These are phyloP conservation scores for Immersiporthe knoxdaviesiana DNA, from an alignment of 2,329 filamentous ascomycete species.

Conservation along the genomic window DNA sequence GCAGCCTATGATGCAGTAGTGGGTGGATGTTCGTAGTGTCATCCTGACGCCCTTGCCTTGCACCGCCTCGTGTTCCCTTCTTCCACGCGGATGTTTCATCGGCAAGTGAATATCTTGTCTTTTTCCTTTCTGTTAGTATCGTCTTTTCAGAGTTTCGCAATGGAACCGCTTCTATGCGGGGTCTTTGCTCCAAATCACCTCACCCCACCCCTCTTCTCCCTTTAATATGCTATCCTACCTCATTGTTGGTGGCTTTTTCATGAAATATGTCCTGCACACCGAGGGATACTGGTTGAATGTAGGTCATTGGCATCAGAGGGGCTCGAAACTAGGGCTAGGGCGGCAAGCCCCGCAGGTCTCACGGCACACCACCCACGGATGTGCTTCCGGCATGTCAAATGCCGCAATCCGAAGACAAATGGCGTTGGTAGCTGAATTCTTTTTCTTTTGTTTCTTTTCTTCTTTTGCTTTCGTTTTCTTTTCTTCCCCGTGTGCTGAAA, in stretches of 20 bases:
- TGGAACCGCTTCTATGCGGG: background rate
- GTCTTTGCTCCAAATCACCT: background rate
- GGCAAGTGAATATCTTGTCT: constrained; percentile 60
- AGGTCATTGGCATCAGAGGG: background rate
- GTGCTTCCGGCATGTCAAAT: constrained; percentile 71
- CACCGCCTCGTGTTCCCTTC: constrained; percentile 63
- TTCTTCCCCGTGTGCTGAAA: background rate
- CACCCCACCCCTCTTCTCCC: no score
- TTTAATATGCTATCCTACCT: background rate
- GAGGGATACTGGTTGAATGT: background rate
- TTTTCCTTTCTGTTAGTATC: background rate
- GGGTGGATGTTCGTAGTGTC: background rate
- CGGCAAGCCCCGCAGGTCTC: constrained; percentile 36
- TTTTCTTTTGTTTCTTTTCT: constrained; percentile 72
- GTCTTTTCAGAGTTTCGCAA: background rate
- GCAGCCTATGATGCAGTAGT: background rate
- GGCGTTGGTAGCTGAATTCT: constrained; percentile 72
- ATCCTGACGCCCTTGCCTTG: constrained; percentile 47
- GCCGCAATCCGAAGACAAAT: constrained; percentile 66
- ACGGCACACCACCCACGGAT: constrained; percentile 62
- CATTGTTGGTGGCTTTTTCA: background rate
- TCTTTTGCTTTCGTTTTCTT: no score
- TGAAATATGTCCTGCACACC: background rate
- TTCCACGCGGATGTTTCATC: constrained; percentile 63
- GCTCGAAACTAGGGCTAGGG: background rate